These are phyloP conservation scores for Helicostylum pulchrum DNA, from an alignment of 192 early-diverging fungal species.

Conservation along the genomic window DNA sequence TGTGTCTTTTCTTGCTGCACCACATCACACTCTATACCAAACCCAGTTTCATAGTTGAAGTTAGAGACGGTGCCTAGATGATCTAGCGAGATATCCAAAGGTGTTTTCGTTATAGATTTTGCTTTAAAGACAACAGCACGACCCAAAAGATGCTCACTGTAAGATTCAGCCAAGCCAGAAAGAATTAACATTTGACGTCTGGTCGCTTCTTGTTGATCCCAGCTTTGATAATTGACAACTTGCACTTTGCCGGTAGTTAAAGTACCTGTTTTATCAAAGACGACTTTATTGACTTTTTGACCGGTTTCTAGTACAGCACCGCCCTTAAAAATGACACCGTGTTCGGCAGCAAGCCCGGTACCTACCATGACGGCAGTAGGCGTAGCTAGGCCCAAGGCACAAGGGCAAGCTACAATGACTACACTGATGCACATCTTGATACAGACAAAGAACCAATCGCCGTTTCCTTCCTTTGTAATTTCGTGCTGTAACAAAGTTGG, in stretches of 20 bases:
- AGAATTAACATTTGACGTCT: constrained; percentile 26
- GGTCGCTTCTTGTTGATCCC: constrained; percentile 3
- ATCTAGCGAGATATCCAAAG: constrained; percentile 27
- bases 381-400: constrained; percentile 91
- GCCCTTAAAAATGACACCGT: constrained; percentile 96
- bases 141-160: constrained; percentile 93
- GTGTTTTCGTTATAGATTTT: constrained; percentile 28
- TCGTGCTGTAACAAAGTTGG: constrained; percentile 37
- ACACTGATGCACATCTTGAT: constrained; percentile 88
- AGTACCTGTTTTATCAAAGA: constrained; percentile 98
- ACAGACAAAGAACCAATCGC: constrained; percentile 72
- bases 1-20: background rate
- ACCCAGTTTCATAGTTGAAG: constrained; percentile 59
- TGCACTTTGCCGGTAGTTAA: constrained; percentile 74
- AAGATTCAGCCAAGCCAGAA: constrained; percentile 69
- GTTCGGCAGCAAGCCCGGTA: constrained; percentile 90
- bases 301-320: constrained; percentile 83
- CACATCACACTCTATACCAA: constrained; percentile 21
- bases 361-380: constrained; percentile 99
- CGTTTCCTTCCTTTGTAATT: constrained; percentile 45
- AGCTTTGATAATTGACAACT: constrained; percentile 49
- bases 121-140: constrained; percentile 62
- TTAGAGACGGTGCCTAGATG: constrained; percentile 43
- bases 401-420: constrained; percentile 95
- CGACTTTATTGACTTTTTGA: constrained; percentile 74